Evolutionary conservation across 148 eudicot species (phyloP), one percentile per base, ranked within the genome.

Genomic region (Persicaria maculosa): DNA sequence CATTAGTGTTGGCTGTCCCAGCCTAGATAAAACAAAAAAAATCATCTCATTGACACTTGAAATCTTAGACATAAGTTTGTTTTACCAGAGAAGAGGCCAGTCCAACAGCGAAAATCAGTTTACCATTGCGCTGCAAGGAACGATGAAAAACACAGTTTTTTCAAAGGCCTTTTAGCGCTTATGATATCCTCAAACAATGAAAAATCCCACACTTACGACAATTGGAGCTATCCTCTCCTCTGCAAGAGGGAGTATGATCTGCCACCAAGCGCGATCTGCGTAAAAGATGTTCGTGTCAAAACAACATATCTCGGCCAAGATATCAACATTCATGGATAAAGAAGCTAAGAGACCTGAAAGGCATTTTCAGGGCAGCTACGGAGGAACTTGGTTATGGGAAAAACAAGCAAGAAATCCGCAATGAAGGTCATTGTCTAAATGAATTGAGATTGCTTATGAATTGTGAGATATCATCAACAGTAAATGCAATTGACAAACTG

Each of bases 321-420:
- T 44, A 76, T 40, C 75, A 44, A 71, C 45, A 55, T 68, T 59
- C 44, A 55, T 10, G 19, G 25, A 54, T 36, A 9, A 17, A 72
- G 22, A 19, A 48, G 73, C 31, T n/a, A 48, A 6, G 7, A 47
- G 73, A 90, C 99, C 97, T 95, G 99, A 76, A 95, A 95, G 70
- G 97, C 94, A 70, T 95, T 95, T 45, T 92, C 99, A 59, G 99
- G 99, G 75, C 97, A 95, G 74, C 74, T 74, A 68, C 83, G 84
- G 69, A 92, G 89, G 85, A 92, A 90, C 71, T 87, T 92, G 50
- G 92, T 75, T 58, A 92, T 36, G 68, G 90, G 97, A 83, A 82
- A 95, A 46, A 95, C 99, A 48, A 95, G 97, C 99, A 95, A 92
- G 85, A 92, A 92, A 88, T 95, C 97, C 69, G 94, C 97, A 84